Conservation (phyloP, 192 early-diverging fungal species). For the Lunasporangiospora selenospora region DNA sequence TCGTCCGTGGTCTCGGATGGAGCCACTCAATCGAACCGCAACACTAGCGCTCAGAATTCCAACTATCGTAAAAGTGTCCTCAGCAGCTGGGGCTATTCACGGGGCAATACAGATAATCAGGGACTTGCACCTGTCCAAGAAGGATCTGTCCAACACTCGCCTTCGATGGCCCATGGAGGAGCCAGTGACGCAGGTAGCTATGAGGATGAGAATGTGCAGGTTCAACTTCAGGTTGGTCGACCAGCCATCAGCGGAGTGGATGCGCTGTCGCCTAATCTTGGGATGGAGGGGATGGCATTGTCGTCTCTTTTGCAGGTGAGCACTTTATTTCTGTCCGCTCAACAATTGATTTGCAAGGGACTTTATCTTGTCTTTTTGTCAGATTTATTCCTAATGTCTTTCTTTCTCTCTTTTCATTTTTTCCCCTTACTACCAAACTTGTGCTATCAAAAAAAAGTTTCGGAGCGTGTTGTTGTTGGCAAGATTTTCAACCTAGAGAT, state of each 20-base stretch:
- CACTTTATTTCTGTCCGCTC: background rate
- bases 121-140: conserved; percentile 42
- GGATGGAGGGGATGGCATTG: conserved; percentile 57
- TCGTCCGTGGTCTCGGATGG: conserved; percentile 17
- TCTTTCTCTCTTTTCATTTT: background rate
- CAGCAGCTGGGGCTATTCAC: conserved; percentile 30
- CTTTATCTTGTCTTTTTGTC: background rate
- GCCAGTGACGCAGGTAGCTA: conserved; percentile 19
- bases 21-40: background rate
- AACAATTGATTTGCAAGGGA: background rate
- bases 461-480: conserved; percentile 51
- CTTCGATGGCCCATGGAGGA: conserved; percentile 8
- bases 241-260: conserved; percentile 13
- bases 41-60: conserved; percentile 1
- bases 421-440: too few species aligned
- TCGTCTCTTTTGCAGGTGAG: conserved; percentile 62
- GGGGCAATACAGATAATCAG: background rate
- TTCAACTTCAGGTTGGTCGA: conserved; percentile 10
- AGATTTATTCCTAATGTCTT: background rate
- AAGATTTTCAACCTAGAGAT: conserved; percentile 60
- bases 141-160: conserved; percentile 11
- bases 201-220: conserved; percentile 19
- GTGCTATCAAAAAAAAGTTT: conserved; percentile 31
- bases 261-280: conserved; percentile 33
- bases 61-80: conserved; percentile 21